Conservation (phyloP, 176 grass and related monocot species). For the Oryza glaberrima region DNA sequence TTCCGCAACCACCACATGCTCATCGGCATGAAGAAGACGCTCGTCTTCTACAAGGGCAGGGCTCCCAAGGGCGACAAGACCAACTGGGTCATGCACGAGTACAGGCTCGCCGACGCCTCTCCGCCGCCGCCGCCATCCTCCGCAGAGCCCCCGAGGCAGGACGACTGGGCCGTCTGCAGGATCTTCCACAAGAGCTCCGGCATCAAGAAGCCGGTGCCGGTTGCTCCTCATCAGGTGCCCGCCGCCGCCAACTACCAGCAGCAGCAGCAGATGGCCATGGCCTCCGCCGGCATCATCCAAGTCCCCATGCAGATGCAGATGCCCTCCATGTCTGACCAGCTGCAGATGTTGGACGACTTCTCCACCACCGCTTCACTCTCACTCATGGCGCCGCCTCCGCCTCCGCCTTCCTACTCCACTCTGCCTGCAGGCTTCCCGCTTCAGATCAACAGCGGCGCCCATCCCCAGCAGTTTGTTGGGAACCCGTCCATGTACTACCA, state of each 20-base stretch:
- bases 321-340: not conserved
- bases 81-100: constrained; percentile 72
- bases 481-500: not conserved
- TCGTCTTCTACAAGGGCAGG: constrained; percentile 63
- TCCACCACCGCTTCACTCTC: not conserved
- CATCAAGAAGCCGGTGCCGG: constrained; percentile 27
- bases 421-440: not conserved
- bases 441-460: not conserved
- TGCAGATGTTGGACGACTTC: not conserved
- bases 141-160: constrained; percentile 5
- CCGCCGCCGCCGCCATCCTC: not conserved
- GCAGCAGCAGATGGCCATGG: not conserved
- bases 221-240: too few species aligned
- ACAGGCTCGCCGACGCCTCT: constrained; percentile 38
- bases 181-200: constrained; percentile 61
- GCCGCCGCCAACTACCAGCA: not conserved
- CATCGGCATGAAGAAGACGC: constrained; percentile 65
- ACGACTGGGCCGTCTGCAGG: constrained; percentile 64
- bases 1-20: not conserved
- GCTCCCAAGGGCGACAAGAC: constrained; percentile 55
- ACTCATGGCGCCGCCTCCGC: not conserved
- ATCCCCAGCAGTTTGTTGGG: not conserved
- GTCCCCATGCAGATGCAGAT: not conserved
- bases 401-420: not conserved
- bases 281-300: not conserved